Evolutionary conservation across 257 asterid genomes (phyloP), one percentile per base, ranked within the genome.

Genomic region (Handroanthus guayacan): DNA sequence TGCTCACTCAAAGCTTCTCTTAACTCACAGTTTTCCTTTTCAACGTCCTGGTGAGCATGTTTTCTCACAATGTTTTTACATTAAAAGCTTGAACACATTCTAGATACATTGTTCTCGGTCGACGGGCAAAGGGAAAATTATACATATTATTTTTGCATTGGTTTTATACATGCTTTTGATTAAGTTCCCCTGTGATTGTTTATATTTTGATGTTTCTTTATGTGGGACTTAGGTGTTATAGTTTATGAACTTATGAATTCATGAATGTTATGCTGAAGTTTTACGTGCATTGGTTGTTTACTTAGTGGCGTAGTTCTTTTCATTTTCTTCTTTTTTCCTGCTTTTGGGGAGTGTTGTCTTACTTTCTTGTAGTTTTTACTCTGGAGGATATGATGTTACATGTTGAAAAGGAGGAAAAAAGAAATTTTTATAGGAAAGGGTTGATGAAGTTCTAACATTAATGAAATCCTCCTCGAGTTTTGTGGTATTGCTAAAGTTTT

Each of bases 31-130:
- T 20, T 17, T 12, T 72, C 20, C 31, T 41, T n/a, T 54, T 62
- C 67, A 25, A 48, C 25, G 9, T 76, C 57, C 57, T 44, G 57
- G 87, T 76, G 41, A 63, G 69, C 79, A 62, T 1, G 38, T 18
- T 66, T 69, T 54, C 13, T 34, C 14, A 48, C 60, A 3, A 13
- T 43, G 1, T 6, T 47, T 47, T 58, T n/a, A 55, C 10, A 34
- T 70, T 56, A 10, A 39, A 65, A 13, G 57, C 34, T 37, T 16
- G 20, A 62, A 51, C 6, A 9, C 12, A 25, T 41, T 51, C 20
- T 41, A 14, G 76, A 14, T 71, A 4, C 34, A 3, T 51, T 62
- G 11, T 51, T 70, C n/a, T 62, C 11, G 9, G 57, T 78, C 18
- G 38, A 50, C n/a, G 0, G 17, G 16, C 5, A 7, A 37, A 62